Base-by-base conservation (phyloP, 352 stramenopile species). In the Pythium dissotocum region DNA sequence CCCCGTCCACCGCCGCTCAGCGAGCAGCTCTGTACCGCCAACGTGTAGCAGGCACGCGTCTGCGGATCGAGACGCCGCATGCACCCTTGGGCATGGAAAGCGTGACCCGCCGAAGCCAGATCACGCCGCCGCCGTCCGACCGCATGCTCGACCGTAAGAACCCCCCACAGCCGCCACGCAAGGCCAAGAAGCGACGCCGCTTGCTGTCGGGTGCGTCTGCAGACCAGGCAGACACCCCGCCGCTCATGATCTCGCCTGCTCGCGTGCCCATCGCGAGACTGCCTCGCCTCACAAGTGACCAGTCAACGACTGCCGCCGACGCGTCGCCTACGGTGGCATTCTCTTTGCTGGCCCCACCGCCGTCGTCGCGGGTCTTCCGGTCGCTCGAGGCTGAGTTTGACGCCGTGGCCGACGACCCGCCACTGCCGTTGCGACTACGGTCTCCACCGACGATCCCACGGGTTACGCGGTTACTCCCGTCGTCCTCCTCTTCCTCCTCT, bases 101-200 rank as follows among this genome's bases (percentile, higher is more conserved):
- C 73, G 85, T 32, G 33, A 61, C 7, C 66, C 76, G 38, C 14
- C 59, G 42, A 51, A 72, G 21, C 57, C 83, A 89, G 65, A 78
- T 88, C 48, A 91, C 83, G 32, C 83, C 83, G 24, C 83, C 83
- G 13, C 83, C 83, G 30, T 91, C 83, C 1, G 71, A 78, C 26
- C 79, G 83, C 40, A 91, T 91, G 83, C 67, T 88, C 30, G 81
- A 91, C 62, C 70, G 79, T 48, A 75, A 77, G 55, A 91, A 91
- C 65, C 83, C 83, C n/a, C 83, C 83, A 10, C 81, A 79, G 6
- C 83, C 83, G 16, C 83, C 83, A 0, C 79, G 73, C 6, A 78
- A 78, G 30, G 69, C 49, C 33, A 72, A 73, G 60, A 80, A 76
- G 57, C 60, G 58, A 6, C 71, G 73, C 13, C 73, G 71, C n/a